Evolutionary conservation across 2,329 filamentous ascomycete species (phyloP), one percentile per base, ranked within the genome.

Genomic region (Colletotrichum sojae): DNA sequence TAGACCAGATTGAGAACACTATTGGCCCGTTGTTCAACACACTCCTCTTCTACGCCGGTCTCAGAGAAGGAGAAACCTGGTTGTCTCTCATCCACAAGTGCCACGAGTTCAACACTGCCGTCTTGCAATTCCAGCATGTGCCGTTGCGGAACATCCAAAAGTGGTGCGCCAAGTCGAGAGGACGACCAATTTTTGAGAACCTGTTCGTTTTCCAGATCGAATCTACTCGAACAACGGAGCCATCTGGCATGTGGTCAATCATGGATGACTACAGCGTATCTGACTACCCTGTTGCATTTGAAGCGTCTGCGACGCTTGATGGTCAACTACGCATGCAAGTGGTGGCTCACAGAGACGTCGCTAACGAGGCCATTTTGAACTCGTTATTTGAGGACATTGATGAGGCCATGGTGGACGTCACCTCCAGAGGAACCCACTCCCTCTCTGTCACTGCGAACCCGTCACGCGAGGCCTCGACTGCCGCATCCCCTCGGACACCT

Each of bases 11-110:
- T 2, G 91, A 94, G 54, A 76, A 84, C 22, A 88, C 93, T 1
- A 87, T 96, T 49, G 95, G 95, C 0, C 95, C 95, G 0, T 81
- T 98, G 20, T 97, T 98, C 85, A 98, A 98, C 76, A 97, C 94
- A 0, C 83, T 98, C 1, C 94, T 95, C 0, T 94, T 92, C 76
- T 85, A 88, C 63, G 79, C 90, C 40, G 76, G 81, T 6, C 72
- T 86, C 15, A 70, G 79, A 6, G 71, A 77, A 0, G 75, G 78
- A 0, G 81, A 85, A 5, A 89, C 84, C 0, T 94, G 92, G 89
- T 76, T 80, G 1, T 84, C 87, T 0, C 78, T 94, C 1, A 83
- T 94, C 22, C 83, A 81, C 16, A 81, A 83, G 58, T 93, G 92
- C 70, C 94, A 97, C 73, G 80, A 88, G 0, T 94, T 92, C 76